Evolutionary conservation across 768 basidiomycete species (phyloP).

Genomic region (Sporobolomyces phaffii): DNA sequence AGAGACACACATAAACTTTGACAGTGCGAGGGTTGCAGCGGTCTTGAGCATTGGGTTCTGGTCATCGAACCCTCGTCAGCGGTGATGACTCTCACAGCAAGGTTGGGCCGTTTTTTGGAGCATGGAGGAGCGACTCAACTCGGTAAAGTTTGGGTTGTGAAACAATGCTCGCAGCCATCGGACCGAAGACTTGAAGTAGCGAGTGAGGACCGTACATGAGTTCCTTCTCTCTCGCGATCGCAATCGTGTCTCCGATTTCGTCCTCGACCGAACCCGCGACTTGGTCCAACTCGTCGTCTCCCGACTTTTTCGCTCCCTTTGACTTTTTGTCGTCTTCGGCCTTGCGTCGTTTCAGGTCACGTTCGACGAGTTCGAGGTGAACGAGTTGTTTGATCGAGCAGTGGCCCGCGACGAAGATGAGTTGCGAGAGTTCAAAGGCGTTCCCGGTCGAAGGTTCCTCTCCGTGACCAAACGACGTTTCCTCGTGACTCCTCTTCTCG

Average conservation of each 20-base stretch:
- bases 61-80: not conserved
- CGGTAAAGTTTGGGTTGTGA: conserved; percentile 86
- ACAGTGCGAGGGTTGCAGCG: conserved; percentile 78
- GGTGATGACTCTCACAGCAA: too few relatives aligned
- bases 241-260: conserved; percentile 90
- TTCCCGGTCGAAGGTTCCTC: conserved; percentile 54
- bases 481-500: conserved; percentile 47
- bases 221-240: conserved; percentile 74
- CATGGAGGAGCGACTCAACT: conserved; percentile 56
- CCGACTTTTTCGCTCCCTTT: conserved; percentile 54
- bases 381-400: conserved; percentile 97
- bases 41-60: conserved; percentile 82
- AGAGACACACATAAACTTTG: conserved; percentile 94
- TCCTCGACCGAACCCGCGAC: conserved; percentile 97
- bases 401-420: conserved; percentile 93
- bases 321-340: conserved; percentile 72
- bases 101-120: too few relatives aligned
- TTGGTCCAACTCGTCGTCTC: conserved; percentile 85
- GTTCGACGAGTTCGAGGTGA: conserved; percentile 86
- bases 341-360: conserved; percentile 94
- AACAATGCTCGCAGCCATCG: conserved; percentile 82
- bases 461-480: conserved; percentile 38
- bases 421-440: conserved; percentile 79
- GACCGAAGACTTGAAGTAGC: conserved; percentile 75
- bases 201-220: conserved; percentile 76